These are phyloP conservation scores for Dioscorea cayenensis DNA, from an alignment of 116 monocot genomes.

Conservation along the genomic window DNA sequence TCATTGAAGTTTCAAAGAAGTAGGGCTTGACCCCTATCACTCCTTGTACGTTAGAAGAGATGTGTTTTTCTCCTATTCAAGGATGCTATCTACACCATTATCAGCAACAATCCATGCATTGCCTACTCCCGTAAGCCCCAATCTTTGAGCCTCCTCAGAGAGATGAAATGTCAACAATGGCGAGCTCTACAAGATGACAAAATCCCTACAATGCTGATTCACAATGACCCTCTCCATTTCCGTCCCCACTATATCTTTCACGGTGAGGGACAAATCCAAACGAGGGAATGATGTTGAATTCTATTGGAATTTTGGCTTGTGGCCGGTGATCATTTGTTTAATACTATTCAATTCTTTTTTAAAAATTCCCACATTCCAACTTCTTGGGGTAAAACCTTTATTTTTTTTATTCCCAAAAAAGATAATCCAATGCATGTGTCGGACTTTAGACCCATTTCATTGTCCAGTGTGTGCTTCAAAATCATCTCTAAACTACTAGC, in stretches of 20 bases:
- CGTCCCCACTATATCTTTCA: neutral
- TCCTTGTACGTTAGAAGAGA: neutral
- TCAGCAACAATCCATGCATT: conserved; percentile 3
- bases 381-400: too few relatives aligned
- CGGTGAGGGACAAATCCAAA: neutral
- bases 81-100: neutral
- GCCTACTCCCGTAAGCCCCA: neutral
- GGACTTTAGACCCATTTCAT: too few relatives aligned
- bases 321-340: too few relatives aligned
- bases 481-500: too few relatives aligned
- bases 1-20: neutral
- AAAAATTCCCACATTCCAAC: too few relatives aligned
- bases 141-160: neutral
- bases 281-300: neutral
- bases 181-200: neutral
- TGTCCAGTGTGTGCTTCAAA: too few relatives aligned
- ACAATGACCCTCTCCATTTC: neutral
- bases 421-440: too few relatives aligned
- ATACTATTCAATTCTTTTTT: too few relatives aligned
- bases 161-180: neutral
- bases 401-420: too few relatives aligned
- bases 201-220: neutral
- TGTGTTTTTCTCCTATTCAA: neutral
- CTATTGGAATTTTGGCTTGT: too few relatives aligned
- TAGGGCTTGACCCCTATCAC: neutral